These are phyloP conservation scores for Zopfia rhizophila DNA, from an alignment of 2,329 filamentous ascomycete species.

Conservation along the genomic window DNA sequence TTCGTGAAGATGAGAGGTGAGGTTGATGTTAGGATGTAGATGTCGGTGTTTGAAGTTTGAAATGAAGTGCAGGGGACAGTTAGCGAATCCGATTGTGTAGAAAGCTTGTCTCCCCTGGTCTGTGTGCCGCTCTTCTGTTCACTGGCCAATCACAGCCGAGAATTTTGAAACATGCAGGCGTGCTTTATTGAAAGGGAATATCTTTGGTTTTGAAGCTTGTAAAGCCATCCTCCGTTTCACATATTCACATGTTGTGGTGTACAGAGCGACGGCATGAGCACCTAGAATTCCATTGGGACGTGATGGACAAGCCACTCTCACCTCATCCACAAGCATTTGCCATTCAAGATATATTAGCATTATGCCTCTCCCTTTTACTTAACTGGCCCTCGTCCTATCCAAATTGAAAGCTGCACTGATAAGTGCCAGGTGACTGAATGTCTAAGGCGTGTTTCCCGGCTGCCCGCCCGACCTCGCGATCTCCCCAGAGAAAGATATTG, in stretches of 20 bases:
- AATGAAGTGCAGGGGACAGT: conserved; percentile 20
- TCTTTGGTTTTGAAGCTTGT: conserved; percentile 1
- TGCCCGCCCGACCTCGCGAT: conserved; percentile 80
- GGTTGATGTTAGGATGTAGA: conserved; percentile 13
- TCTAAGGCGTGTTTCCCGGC: conserved; percentile 81
- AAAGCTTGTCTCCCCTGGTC: conserved; percentile 22
- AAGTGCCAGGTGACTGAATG: conserved; percentile 79
- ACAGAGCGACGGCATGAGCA: conserved; percentile 1
- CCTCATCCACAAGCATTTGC: neutral
- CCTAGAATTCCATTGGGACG: neutral
- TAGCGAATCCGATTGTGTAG: conserved; percentile 31
- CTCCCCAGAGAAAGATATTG: conserved; percentile 82
- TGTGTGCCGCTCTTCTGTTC: conserved; percentile 9
- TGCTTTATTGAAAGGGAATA: conserved; percentile 16
- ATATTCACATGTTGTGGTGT: conserved; percentile 8
- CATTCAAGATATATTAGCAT: neutral
- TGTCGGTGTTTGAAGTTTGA: conserved; percentile 18
- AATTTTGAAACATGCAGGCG: conserved; percentile 14
- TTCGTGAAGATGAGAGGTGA: conserved; percentile 16
- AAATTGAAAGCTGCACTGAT: conserved; percentile 83
- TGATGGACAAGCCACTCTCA: neutral
- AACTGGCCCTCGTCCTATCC: conserved; percentile 57
- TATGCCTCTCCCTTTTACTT: neutral
- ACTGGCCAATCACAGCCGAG: conserved; percentile 29
- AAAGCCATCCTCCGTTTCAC: conserved; percentile 9